Evolutionary conservation across 2,329 filamentous ascomycete genomes (phyloP).

Genomic region (Verticillium dahliae): DNA sequence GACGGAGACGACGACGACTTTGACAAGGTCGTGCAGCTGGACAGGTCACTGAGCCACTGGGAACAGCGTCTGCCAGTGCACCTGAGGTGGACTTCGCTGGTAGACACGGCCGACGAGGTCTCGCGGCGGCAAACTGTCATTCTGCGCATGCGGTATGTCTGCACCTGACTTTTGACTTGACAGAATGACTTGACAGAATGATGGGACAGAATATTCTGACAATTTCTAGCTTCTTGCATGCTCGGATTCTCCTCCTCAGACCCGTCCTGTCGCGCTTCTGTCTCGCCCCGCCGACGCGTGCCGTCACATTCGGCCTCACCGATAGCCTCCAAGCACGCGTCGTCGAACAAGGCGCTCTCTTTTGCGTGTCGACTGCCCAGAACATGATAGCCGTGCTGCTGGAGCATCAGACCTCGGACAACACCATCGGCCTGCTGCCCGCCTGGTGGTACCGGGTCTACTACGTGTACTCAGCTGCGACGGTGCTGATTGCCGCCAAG

Average conservation of each 20-base stretch:
- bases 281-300: constrained; percentile 13
- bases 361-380: constrained; percentile 26
- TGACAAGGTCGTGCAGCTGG: constrained; percentile 22
- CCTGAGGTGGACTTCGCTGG: constrained; percentile 13
- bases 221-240: constrained; percentile 21
- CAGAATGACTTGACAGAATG: no score
- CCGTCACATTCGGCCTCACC: constrained; percentile 4
- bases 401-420: constrained; percentile 21
- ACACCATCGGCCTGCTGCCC: constrained; percentile 24
- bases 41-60: constrained; percentile 23
- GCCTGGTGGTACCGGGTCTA: constrained; percentile 33
- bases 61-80: constrained; percentile 19
- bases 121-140: constrained; percentile 23
- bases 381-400: constrained; percentile 22
- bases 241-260: constrained; percentile 24
- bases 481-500: constrained; percentile 26
- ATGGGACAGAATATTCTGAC: background rate
- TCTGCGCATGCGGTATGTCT: constrained; percentile 22
- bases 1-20: constrained; percentile 18
- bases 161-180: background rate
- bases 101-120: constrained; percentile 16
- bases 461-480: constrained; percentile 29
- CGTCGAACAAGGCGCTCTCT: constrained; percentile 22
- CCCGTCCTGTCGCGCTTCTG: constrained; percentile 26
- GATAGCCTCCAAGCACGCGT: constrained; percentile 20